Conservation (phyloP, 2,329 filamentous ascomycete species). For the Ophiostoma populinum region DNA sequence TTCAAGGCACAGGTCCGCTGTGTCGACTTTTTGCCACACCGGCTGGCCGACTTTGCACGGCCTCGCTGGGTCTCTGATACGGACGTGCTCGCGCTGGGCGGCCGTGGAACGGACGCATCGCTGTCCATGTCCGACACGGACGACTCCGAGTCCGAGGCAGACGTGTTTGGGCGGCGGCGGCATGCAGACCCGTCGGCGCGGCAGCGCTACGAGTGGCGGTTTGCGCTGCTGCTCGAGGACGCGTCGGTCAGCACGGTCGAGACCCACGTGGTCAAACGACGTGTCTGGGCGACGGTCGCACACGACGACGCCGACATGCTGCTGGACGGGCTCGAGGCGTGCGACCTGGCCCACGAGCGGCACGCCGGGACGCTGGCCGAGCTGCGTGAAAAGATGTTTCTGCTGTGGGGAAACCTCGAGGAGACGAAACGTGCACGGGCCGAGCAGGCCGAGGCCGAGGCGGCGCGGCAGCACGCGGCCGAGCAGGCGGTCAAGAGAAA, state of each 20-base stretch:
- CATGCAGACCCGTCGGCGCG: not conserved
- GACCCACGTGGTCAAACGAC: conserved; percentile 16
- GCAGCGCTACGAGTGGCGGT: conserved; percentile 52
- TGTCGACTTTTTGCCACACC: conserved; percentile 59
- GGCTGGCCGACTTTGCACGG: conserved; percentile 52
- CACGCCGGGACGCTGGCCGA: conserved; percentile 27
- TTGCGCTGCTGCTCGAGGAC: conserved; percentile 64
- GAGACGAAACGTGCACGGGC: conserved; percentile 55
- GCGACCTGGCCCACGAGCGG: conserved; percentile 31
- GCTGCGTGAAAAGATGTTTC: conserved; percentile 54
- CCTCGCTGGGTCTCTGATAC: conserved; percentile 27
- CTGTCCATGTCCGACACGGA: not conserved
- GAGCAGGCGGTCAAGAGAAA: not conserved
- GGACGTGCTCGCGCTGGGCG: conserved; percentile 16
- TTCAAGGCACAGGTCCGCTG: conserved; percentile 59
- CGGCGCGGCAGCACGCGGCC: conserved; percentile 21
- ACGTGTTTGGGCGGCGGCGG: no score
- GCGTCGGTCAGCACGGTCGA: conserved; percentile 30
- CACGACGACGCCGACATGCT: conserved; percentile 34
- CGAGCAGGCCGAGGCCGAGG: conserved; percentile 17
- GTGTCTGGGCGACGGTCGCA: conserved; percentile 52
- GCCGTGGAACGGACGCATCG: conserved; percentile 3
- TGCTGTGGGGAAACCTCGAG: conserved; percentile 74
- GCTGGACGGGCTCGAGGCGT: conserved; percentile 28
- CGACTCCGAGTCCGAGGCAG: not conserved